Conservation (phyloP, 805 yeast species). For the Naumovozyma dairenensis region DNA sequence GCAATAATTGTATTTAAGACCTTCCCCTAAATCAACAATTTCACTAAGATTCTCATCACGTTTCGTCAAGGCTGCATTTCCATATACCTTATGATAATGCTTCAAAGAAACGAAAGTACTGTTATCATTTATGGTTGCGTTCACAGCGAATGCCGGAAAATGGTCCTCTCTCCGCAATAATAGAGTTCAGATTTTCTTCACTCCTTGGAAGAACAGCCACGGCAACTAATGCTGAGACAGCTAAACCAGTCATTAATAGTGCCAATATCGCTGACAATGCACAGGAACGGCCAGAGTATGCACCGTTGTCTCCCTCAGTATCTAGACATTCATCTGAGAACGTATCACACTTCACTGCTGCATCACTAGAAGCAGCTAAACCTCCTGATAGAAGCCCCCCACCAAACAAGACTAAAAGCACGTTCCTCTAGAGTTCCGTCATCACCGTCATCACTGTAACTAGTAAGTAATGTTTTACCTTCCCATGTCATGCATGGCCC, state of each 20-base stretch:
- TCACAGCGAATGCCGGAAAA: background rate
- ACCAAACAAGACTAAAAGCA: background rate
- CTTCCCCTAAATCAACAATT: background rate
- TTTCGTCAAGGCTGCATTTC: background rate
- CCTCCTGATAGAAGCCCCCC: background rate
- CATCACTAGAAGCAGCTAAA: constrained; percentile 1
- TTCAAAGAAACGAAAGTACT: background rate
- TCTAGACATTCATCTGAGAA: constrained; percentile 1
- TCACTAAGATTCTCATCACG: background rate
- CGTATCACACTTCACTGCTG: background rate
- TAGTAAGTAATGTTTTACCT: background rate
- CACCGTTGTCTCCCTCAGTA: background rate
- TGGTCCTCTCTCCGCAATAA: background rate
- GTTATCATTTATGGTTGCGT: background rate
- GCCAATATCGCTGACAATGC: background rate
- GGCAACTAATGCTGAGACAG: background rate
- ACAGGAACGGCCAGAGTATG: background rate
- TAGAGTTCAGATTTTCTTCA: background rate
- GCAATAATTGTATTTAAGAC: background rate
- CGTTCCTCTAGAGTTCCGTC: background rate
- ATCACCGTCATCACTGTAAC: background rate
- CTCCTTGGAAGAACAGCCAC: background rate
- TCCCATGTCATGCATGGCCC: background rate
- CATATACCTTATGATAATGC: background rate
- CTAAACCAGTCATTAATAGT: background rate